Evolutionary conservation across 2,329 filamentous ascomycete species (phyloP), one percentile per base, ranked within the genome.

Genomic region (Lachnellula hyalina): DNA sequence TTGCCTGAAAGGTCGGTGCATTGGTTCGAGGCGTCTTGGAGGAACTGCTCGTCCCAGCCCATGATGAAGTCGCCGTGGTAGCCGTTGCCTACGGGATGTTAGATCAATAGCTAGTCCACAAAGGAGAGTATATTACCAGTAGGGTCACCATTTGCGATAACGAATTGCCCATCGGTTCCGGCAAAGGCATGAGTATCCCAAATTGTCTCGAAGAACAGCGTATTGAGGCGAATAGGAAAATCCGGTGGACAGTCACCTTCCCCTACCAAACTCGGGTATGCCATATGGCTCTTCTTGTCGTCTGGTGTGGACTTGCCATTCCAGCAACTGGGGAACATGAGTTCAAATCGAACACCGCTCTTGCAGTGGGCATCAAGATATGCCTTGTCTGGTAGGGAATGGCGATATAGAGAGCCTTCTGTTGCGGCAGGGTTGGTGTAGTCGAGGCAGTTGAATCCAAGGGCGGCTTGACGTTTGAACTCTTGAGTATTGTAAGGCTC

Each of bases 371-470:
- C 79, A 67, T 96, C 91, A 36, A 96, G 77, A 68, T 83, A 95
- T 0, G 73, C 72, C 78, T 96, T 95, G 65, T 86, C 81, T 0
- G 93, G 92, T 63, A 96, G 66, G 68, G 82, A 85, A 71, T 96
- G 92, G 61, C 92, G 90, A 71, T 84, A 87, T 36, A 96, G 79
- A 14, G 91, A 87, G 1, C 80, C 79, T 51, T 68, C 66, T 2
- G 71, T 65, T 23, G 72, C 75, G 34, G 64, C 66, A 69, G 28
- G 28, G 28, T 32, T 32, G 28, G 28, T 11, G 28, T 96, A 96
- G 81, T 97, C 86, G 57, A 99, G 75, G 73, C 94, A 97, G 78
- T 97, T 97, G 81, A 96, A 96, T 3, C 94, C 93, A 28, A 96
- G 65, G 9, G 92, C 90, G 58, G 92, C 90, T 75, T 96, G 87